phyloP scores from a whole-genome alignment of 768 basidiomycete genomes.

The Arthromyces matolae region DNA sequence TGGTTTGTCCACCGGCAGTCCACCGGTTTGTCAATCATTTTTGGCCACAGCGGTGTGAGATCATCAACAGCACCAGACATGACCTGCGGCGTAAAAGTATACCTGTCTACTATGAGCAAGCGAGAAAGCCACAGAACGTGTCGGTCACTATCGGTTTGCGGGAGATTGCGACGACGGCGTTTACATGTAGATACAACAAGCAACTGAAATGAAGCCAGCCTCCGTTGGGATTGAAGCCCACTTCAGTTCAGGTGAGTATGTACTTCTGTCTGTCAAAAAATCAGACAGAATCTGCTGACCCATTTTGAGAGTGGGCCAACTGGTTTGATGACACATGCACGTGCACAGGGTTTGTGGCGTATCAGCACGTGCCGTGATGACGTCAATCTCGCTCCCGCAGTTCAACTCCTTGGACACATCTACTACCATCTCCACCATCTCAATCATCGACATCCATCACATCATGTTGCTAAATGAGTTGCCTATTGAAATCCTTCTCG shows the following conservation, averaged over 20 bases:
- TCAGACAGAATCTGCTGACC: background rate
- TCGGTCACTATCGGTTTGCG: background rate
- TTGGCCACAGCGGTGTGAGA: background rate
- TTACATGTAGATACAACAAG: too few species aligned
- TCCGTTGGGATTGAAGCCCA: too few species aligned
- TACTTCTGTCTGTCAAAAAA: too few species aligned
- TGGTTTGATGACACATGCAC: too few species aligned
- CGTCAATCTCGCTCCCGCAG: background rate
- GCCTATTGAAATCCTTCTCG: constrained; percentile 75
- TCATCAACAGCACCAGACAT: background rate
- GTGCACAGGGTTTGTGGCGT: too few species aligned
- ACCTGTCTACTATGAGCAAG: background rate
- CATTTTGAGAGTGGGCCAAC: background rate
- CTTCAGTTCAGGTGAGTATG: too few species aligned
- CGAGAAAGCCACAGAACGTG: background rate
- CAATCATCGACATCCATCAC: too few species aligned
- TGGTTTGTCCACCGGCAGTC: background rate
- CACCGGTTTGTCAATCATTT: background rate
- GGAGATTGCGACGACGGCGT: too few species aligned
- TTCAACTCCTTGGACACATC: too few species aligned
- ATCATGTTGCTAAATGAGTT: constrained; percentile 40
- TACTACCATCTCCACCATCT: too few species aligned
- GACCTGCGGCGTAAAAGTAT: constrained; percentile 2
- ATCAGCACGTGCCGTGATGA: too few species aligned
- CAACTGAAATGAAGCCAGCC: too few species aligned